Evolutionary conservation across 257 asterid genomes (phyloP).

Genomic region (Handroanthus guayacan): DNA sequence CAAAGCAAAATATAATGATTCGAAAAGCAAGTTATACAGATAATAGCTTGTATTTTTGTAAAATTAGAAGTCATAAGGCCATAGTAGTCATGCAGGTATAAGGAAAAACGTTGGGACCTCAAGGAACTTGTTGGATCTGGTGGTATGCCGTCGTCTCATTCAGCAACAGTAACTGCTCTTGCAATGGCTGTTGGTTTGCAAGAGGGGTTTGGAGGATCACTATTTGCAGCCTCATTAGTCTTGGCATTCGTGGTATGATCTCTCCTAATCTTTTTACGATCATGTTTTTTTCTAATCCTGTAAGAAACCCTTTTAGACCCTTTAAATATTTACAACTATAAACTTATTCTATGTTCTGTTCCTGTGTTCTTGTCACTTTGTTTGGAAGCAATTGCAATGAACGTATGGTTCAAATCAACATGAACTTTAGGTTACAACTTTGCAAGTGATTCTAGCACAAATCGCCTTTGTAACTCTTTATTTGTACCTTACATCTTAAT

Average conservation of each 20-base stretch:
- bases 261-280: slow-evolving; percentile 3
- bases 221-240: slow-evolving; percentile 71
- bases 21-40: not conserved
- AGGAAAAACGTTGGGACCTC: slow-evolving; percentile 81
- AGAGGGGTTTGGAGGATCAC: slow-evolving; percentile 88
- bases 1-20: slow-evolving; percentile 3
- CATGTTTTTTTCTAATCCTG: slow-evolving; percentile 15
- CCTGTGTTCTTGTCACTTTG: not conserved
- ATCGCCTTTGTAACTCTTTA: not conserved
- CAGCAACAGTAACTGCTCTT: slow-evolving; percentile 92
- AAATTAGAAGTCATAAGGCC: slow-evolving; percentile 34
- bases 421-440: not conserved
- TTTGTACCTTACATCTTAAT: slow-evolving; percentile 9
- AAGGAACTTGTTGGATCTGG: slow-evolving; percentile 89
- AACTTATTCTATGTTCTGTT: not conserved
- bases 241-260: slow-evolving; percentile 86
- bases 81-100: slow-evolving; percentile 77
- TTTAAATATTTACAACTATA: not conserved
- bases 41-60: not conserved
- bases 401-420: not conserved
- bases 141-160: slow-evolving; percentile 99
- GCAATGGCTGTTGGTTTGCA: slow-evolving; percentile 81
- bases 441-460: slow-evolving; percentile 6
- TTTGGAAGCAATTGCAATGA: not conserved
- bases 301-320: not conserved